phyloP scores from a whole-genome alignment of 1,139 yeast species.

The Zygoascus hellenicus region DNA sequence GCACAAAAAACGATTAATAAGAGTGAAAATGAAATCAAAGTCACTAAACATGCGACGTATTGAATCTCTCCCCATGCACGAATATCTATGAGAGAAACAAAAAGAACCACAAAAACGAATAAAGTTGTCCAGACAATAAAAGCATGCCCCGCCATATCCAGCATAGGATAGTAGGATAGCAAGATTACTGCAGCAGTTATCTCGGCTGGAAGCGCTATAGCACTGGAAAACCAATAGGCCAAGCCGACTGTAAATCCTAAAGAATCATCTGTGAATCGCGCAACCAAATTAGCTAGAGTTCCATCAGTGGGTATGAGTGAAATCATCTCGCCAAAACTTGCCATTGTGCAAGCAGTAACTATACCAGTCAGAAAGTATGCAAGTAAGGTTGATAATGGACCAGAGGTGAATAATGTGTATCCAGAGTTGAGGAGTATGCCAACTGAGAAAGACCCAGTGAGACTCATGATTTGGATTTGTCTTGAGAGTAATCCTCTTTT shows the following conservation, averaged over 20 bases:
- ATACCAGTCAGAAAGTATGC: conserved; percentile 66
- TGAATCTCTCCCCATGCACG: conserved; percentile 73
- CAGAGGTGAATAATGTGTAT: conserved; percentile 68
- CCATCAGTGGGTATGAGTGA: conserved; percentile 77
- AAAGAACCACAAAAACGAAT: conserved; percentile 46
- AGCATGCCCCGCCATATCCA: conserved; percentile 47
- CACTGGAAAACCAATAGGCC: conserved; percentile 68
- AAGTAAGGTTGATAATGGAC: conserved; percentile 73
- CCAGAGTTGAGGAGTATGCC: conserved; percentile 75
- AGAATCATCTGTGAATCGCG: conserved; percentile 79
- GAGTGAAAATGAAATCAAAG: conserved; percentile 51
- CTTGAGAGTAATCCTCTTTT: conserved; percentile 58
- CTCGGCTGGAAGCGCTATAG: conserved; percentile 73
- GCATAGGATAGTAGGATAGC: conserved; percentile 56
- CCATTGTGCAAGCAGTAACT: conserved; percentile 62
- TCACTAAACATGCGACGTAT: conserved; percentile 42
- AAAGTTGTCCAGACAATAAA: conserved; percentile 64
- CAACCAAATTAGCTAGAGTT: conserved; percentile 53
- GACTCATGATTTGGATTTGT: conserved; percentile 74
- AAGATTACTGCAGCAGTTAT: conserved; percentile 73
- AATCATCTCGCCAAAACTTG: conserved; percentile 81
- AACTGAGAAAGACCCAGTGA: conserved; percentile 83
- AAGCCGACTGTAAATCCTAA: conserved; percentile 81
- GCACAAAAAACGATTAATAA: conserved; percentile 62
- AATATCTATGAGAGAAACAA: conserved; percentile 60